A percentile compares a stretch with the other conserved stretches of the same genome.
phyloP scores from a whole-genome alignment of 2,329 filamentous ascomycete species.

The Aspergillus fumigatiaffinis region DNA sequence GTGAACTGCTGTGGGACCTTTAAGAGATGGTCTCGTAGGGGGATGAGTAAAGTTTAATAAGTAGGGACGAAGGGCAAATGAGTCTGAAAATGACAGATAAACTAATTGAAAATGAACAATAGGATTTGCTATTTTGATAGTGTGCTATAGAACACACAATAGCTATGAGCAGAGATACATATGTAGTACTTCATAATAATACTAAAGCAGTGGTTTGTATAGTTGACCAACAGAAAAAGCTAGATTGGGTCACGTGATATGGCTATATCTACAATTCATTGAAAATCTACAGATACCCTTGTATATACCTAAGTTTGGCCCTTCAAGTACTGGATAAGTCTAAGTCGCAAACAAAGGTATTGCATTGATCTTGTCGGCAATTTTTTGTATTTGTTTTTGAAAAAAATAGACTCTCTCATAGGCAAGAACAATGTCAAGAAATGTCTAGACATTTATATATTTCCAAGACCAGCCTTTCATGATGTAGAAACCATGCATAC shows the following conservation, averaged over 20 bases:
- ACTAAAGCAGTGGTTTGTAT: neutral
- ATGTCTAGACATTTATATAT: neutral
- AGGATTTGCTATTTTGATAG: neutral
- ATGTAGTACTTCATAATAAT: neutral
- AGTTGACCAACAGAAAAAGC: neutral
- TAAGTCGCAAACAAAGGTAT: neutral
- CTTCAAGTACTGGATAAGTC: neutral
- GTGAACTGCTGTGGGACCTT: neutral
- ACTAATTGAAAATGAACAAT: neutral
- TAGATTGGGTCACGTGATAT: neutral
- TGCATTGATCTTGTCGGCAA: neutral
- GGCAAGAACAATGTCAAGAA: no score
- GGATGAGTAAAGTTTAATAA: neutral
- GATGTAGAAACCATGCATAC: no score
- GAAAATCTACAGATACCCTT: neutral
- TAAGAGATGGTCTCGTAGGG: neutral
- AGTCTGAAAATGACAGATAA: neutral
- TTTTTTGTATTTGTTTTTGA: neutral
- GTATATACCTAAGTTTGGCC: neutral
- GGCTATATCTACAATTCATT: neutral
- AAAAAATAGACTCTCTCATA: no score
- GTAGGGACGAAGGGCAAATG: neutral
- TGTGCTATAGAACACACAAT: neutral
- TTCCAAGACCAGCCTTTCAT: neutral
- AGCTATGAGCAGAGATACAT: neutral